Base-by-base conservation (phyloP, 768 basidiomycete species). In the Imleria badia region DNA sequence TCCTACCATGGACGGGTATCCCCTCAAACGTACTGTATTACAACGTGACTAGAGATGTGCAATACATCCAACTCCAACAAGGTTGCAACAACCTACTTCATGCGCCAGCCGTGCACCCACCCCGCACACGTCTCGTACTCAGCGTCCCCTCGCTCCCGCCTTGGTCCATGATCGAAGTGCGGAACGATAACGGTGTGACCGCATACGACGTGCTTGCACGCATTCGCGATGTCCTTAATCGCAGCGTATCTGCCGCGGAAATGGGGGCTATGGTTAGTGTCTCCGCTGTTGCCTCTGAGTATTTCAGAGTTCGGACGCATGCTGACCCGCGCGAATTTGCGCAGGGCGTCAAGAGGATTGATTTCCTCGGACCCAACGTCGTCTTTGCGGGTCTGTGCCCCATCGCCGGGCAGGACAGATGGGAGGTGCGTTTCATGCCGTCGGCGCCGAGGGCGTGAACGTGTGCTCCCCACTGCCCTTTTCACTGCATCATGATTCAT, bases 331-430 rank as follows among this genome's bases (percentile, higher is more conserved):
- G 66, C 61, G 73, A 76, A 65, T 67, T 59, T 64, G 59, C 55
- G 59, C 75, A 76, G 62, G 75, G 75, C 9, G 54, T 76, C 26
- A 76, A 74, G 66, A 58, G 73, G 62, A 65, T 76, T 26, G 75
- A 76, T 57, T 72, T 73, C 60, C 65, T 76, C 55, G 71, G 72
- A 31, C 63, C 58, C 2, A 62, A 65, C 20, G 54, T 64, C 36
- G 54, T 51, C 26, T 76, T 75, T 39, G 63, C 52, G 11, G 75
- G 75, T 11, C 41, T 76, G 20, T 58, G 51, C 44, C 61, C 70
- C 35, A 56, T 53, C 39, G 60, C 65, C 9, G 71, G 66, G 10
- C 66, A 42, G 20, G 66, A 68, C 38, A 53, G 60, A 39, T 75
- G 69, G 69, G 61, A 65, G 39, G 67, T 73, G 19, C 49, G 57